Evolutionary conservation across 306 rosid species (phyloP).

Genomic region (Vigna angularis): DNA sequence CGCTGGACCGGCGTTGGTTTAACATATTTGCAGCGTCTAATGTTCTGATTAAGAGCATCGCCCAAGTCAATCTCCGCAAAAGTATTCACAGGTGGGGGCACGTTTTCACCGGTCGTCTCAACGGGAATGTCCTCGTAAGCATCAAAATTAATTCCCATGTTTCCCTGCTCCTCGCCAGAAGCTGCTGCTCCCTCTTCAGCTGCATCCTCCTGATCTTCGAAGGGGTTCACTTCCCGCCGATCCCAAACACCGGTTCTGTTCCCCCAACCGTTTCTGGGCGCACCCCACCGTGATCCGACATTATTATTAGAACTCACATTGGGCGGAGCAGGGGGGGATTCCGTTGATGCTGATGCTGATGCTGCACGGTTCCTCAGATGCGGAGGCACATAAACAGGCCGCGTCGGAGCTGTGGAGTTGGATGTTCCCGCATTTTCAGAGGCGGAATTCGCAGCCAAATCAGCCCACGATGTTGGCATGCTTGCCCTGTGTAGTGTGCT

Average conservation of each 20-base stretch:
- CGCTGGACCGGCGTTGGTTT: slow-evolving; percentile 92
- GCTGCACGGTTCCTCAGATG: slow-evolving; percentile 78
- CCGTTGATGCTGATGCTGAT: slow-evolving; percentile 50
- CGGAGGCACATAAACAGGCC: slow-evolving; percentile 78
- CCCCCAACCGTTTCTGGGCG: slow-evolving; percentile 64
- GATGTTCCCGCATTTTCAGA: slow-evolving; percentile 65
- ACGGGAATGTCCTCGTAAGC: slow-evolving; percentile 92
- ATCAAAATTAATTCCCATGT: slow-evolving; percentile 75
- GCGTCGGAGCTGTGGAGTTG: slow-evolving; percentile 47
- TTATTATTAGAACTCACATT: neutral
- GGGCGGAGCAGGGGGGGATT: slow-evolving; percentile 53
- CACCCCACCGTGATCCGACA: slow-evolving; percentile 58
- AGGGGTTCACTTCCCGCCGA: slow-evolving; percentile 79
- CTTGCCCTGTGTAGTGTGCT: slow-evolving; percentile 31
- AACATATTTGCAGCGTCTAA: slow-evolving; percentile 82
- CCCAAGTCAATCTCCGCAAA: slow-evolving; percentile 93
- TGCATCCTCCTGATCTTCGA: slow-evolving; percentile 61
- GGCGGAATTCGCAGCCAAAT: slow-evolving; percentile 84
- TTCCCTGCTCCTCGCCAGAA: slow-evolving; percentile 60
- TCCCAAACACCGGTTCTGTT: slow-evolving; percentile 70
- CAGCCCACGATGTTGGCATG: slow-evolving; percentile 95
- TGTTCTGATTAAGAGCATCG: slow-evolving; percentile 75
- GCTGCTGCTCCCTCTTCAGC: slow-evolving; percentile 51
- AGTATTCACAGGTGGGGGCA: slow-evolving; percentile 78
- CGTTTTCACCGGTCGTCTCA: slow-evolving; percentile 82